Evolutionary conservation across 495 filamentous ascomycete genomes (phyloP), one percentile per base, ranked within the genome.

Genomic region (Aspergillus haitiensis): DNA sequence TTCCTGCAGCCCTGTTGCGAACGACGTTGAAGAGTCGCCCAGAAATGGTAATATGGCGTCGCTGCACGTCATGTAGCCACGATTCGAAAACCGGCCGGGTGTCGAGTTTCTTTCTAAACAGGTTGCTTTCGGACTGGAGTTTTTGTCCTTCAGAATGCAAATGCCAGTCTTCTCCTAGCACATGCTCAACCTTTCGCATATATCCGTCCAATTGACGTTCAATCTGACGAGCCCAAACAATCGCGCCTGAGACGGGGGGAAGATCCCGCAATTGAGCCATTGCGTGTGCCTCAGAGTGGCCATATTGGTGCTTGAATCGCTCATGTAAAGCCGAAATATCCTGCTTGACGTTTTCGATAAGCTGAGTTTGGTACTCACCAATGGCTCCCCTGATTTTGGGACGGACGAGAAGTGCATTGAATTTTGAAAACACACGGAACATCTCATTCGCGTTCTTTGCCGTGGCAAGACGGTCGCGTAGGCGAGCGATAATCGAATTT

Each of bases 391-490:
- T 86, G 70, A 99, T 97, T 79, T 98, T 98, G 15, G 95, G 95
- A 33, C 94, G 85, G 50, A 99, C 92, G 67, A 99, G 93, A 50
- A 99, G 87, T 32, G 94, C 95, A 68, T 99, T 99, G 82, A 99
- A 99, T 68, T 97, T 97, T 16, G 94, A 99, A 70, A 98, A 98
- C 48, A 99, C 94, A 39, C 95, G 90, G 71, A 99, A 99, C 94
- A 98, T 99, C 70, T 98, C 94, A 70, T 95, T 98, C 18, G 94
- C 94, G 54, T 87, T 93, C 80, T 93, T 98, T 11, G 94, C 92
- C 3, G 90, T 97, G 2, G 93, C 94, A 52, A 99, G 80, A 44
- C 94, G 88, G 74, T 99, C 94, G 66, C 95, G 83, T 9, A 99
- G 77, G 37, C 93, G 85, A 56, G 94, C 92, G 70, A 99, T 99